These are phyloP conservation scores for Coemansia sp. DNA, from an alignment of 192 early-diverging fungal genomes.

Conservation along the genomic window DNA sequence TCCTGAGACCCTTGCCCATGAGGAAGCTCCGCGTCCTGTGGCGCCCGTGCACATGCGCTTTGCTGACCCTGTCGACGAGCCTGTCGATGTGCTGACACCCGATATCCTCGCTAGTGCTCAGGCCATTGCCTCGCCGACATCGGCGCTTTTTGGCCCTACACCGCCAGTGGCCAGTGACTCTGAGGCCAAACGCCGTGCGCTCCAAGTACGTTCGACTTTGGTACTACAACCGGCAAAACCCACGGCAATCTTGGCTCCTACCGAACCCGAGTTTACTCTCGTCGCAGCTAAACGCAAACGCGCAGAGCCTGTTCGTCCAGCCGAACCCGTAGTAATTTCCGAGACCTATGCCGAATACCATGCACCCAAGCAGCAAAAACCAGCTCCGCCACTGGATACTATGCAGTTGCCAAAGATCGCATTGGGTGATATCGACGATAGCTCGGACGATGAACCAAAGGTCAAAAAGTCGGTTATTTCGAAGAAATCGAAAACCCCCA, in stretches of 20 bases:
- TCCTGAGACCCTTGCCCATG: conserved; percentile 2
- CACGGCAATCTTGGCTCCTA: neutral
- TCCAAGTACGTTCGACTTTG: conserved; percentile 33
- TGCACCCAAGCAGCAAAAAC: neutral
- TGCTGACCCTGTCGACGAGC: conserved; percentile 16
- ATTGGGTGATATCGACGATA: conserved; percentile 13
- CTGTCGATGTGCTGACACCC: conserved; percentile 22
- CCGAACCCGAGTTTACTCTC: conserved; percentile 4
- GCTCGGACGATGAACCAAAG: neutral
- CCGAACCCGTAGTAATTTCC: conserved; percentile 33
- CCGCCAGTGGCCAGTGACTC: neutral
- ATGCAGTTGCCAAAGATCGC: conserved; percentile 25
- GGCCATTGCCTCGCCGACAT: conserved; percentile 15
- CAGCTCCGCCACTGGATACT: neutral
- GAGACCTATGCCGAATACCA: conserved; percentile 27
- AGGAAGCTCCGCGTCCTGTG: neutral
- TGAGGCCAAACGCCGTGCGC: conserved; percentile 3
- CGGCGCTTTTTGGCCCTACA: conserved; percentile 32
- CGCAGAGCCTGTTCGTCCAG: neutral
- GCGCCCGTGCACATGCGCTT: conserved; percentile 48
- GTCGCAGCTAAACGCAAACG: neutral
- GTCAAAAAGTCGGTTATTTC: conserved; percentile 2
- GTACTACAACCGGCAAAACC: conserved; percentile 37
- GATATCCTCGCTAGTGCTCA: conserved; percentile 14
- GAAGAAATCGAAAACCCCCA: conserved; percentile 2